These are phyloP conservation scores for Microcos paniculata DNA, from an alignment of 345 rosid species.

Conservation along the genomic window DNA sequence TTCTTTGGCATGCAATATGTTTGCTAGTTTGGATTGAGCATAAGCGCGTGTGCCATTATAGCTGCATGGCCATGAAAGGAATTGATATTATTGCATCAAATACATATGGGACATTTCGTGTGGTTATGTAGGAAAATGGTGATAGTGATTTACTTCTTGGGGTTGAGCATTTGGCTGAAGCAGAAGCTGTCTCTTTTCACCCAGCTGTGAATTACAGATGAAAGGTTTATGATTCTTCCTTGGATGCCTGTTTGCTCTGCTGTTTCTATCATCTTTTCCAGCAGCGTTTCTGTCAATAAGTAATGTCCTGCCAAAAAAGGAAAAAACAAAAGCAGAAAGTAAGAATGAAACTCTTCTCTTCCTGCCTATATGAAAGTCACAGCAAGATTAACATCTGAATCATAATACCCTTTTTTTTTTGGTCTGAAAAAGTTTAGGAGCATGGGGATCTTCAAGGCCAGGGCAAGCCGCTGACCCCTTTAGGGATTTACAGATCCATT, in stretches of 20 bases:
- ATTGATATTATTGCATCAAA: background rate
- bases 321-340: background rate
- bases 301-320: constrained; percentile 64
- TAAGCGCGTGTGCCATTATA: constrained; percentile 88
- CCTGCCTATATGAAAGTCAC: background rate
- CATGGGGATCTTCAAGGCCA: too few relatives aligned
- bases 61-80: constrained; percentile 37
- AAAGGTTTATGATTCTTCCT: constrained; percentile 85
- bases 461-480: too few relatives aligned
- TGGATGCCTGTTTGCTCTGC: constrained; percentile 62
- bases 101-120: too few relatives aligned
- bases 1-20: constrained; percentile 82
- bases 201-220: constrained; percentile 95
- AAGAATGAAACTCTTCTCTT: background rate
- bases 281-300: constrained; percentile 72
- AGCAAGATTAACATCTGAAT: background rate
- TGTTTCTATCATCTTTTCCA: constrained; percentile 83
- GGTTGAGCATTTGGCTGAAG: constrained; percentile 62
- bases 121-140: background rate
- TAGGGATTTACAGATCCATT: too few relatives aligned
- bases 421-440: too few relatives aligned
- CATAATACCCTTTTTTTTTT: too few relatives aligned
- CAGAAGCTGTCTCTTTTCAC: constrained; percentile 63
- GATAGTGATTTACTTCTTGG: constrained; percentile 51
- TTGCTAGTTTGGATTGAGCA: constrained; percentile 85